These are phyloP conservation scores for Sapria himalayana DNA, from an alignment of 345 rosid species.

Conservation along the genomic window DNA sequence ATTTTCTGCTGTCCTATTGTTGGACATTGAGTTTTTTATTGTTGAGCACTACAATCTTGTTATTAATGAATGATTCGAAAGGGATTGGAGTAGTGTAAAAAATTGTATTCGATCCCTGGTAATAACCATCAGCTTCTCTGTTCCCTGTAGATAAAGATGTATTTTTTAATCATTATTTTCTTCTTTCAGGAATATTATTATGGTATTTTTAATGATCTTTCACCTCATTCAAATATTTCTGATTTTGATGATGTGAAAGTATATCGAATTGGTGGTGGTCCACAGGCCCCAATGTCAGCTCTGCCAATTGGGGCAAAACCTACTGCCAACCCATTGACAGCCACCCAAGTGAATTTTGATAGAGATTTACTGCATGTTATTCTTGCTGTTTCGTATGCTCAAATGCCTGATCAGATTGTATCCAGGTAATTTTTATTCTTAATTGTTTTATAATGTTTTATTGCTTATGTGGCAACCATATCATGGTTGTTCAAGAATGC, in stretches of 20 bases:
- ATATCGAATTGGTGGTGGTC: conserved; percentile 72
- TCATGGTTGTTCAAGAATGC: too few relatives aligned
- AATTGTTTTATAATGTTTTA: too few relatives aligned
- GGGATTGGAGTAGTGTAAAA: too few relatives aligned
- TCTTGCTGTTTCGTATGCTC: conserved; percentile 77
- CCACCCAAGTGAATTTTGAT: conserved; percentile 35
- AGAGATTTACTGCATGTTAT: conserved; percentile 46
- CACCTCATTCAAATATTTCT: conserved; percentile 52
- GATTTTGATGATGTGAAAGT: conserved; percentile 43
- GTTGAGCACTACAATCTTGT: too few relatives aligned
- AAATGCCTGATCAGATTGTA: conserved; percentile 50
- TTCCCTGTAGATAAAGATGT: too few relatives aligned
- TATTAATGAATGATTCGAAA: too few relatives aligned
- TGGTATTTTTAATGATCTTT: conserved; percentile 51
- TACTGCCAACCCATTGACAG: conserved; percentile 44
- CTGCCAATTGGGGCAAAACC: conserved; percentile 59
- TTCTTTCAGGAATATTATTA: conserved; percentile 66
- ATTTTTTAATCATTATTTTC: too few relatives aligned
- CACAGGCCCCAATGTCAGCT: conserved; percentile 74
- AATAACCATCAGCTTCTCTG: too few relatives aligned
- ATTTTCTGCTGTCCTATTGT: too few relatives aligned
- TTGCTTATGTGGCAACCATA: too few relatives aligned
- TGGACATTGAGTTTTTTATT: too few relatives aligned
- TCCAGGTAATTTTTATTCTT: conserved; percentile 51
- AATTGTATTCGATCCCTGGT: too few relatives aligned